Base-by-base conservation (phyloP, 73 alveolate genomes). In the Blepharisma japonicum region DNA sequence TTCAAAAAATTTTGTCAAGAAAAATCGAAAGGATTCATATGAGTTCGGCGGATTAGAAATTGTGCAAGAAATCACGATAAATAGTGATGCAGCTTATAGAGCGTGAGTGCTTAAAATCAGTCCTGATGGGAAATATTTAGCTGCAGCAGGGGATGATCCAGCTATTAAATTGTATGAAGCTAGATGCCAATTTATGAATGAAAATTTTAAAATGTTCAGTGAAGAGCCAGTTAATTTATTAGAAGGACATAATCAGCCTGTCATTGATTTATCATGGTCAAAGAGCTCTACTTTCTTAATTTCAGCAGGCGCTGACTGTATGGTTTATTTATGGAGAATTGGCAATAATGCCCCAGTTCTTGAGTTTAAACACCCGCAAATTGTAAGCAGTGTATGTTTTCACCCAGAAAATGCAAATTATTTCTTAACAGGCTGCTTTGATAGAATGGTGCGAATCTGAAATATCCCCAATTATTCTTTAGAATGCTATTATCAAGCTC, bases 121-220 rank as follows among this genome's bases (percentile, higher is more conserved):
- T 61, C 74, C 74, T 61, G 74, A 61, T 25, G 74, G 74, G 38
- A 14, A 39, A 9, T 61, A 14, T 61, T 61, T 61, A 61, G 14
- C 47, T 61, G 74, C 23, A 9, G 46, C 74, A 18, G 74, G 74
- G 14, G 46, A 61, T 25, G 49, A 61, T 61, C 74, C 74, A 14
- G 18, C n/a, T 1, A 61, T 61, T 20, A 8, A 25, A 14, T 25
- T 61, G 2, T 25, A 61, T 61, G 74, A 61, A 61, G 0, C 5
- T 25, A 0, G 74, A 61, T 39, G 5, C 18, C 14, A 14, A 14
- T 61, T 61, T 39, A 18, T 61, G 18, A 39, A 61, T 25, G 42
- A 32, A 32, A 39, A 61, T 8, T 39, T 14, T 8, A 14, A 18
- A 14, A 1, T 61, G 46, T 20, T 61, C 2, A 14, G 23, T 25